Base-by-base conservation (phyloP, 176 grass and related monocot species). In the Musa schizocarpa region DNA sequence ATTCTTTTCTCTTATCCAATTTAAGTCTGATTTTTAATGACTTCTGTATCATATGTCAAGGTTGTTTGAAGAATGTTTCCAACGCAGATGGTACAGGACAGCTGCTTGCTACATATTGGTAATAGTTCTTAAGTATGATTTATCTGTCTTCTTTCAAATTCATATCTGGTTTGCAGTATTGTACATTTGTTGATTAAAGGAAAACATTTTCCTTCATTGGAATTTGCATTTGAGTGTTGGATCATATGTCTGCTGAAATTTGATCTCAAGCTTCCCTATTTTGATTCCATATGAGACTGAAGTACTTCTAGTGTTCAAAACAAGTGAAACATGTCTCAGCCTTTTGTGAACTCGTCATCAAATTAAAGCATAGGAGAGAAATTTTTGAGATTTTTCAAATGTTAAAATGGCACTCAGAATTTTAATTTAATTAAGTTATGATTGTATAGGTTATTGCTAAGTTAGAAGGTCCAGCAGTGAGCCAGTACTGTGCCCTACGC, bases 71-170 rank as follows among this genome's bases (percentile, higher is more conserved):
- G 94, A 93, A 83, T 98, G 94, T 74, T 98, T 98, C 82, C 94
- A 89, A 80, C 84, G 86, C 78, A 85, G 90, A 91, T 98, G 94
- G 90, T 98, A 98, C 64, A 88, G 90, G 80, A 98, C 94, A 74
- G 94, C 94, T 91, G 94, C 94, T 85, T 93, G 94, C 69, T 98
- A 98, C 86, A 98, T 98, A 82, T 57, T 98, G 94, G 94, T 96
- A 96, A 54, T 54, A 48, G 10, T 12, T 67, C 14, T 66, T 12
- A 14, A 26, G 25, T 52, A 23, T 20, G 13, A 23, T 53, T 57
- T 10, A 14, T 54, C 14, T 58, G 53, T 8, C 26, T 78, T 51
- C 64, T 50, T 72, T 53, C 11, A 14, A 16, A 0, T 68, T 53
- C 65, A 29, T 43, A 1, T 43, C 3, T 43, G 2, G 51, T 81